Conservation (phyloP, 345 rosid genomes). For the Salix arbutifolia region DNA sequence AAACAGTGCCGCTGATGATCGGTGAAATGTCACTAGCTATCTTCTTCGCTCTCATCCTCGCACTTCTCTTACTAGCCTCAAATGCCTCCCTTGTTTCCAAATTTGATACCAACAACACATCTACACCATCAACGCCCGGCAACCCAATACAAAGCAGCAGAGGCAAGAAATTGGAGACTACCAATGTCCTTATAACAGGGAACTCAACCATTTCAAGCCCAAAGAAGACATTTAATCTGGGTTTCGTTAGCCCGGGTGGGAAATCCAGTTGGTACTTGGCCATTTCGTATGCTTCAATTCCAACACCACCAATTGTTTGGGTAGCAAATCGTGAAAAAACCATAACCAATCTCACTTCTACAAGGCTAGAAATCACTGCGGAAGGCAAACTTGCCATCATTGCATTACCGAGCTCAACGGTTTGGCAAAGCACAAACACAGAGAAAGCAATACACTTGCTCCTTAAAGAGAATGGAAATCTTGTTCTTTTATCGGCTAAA, state of each 20-base stretch:
- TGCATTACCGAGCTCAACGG: constrained; percentile 24
- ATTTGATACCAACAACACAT: neutral
- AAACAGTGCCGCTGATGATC: neutral
- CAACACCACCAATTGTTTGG: constrained; percentile 47
- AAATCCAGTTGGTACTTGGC: constrained; percentile 44
- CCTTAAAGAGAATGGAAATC: constrained; percentile 47
- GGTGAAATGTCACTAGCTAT: constrained; percentile 23
- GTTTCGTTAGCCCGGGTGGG: constrained; percentile 43
- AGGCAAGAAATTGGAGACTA: constrained; percentile 20
- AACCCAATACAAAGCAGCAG: neutral
- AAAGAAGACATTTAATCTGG: constrained; percentile 45
- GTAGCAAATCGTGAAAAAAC: constrained; percentile 52
- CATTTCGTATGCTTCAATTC: constrained; percentile 49
- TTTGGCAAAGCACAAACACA: constrained; percentile 43
- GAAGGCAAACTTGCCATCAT: constrained; percentile 34
- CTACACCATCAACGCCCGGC: neutral
- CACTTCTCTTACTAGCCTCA: constrained; percentile 3
- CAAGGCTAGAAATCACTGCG: constrained; percentile 25
- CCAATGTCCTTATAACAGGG: constrained; percentile 36
- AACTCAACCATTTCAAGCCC: constrained; percentile 42
- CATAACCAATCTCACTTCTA: constrained; percentile 19
- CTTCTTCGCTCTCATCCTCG: constrained; percentile 13
- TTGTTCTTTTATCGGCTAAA: constrained; percentile 31
- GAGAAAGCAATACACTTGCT: constrained; percentile 17
- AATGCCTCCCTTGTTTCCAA: neutral